Percentiles rank a stretch among this genome's conserved stretches.
Conservation (phyloP, 768 basidiomycete genomes). For the Candolleomyces eurysporus region DNA sequence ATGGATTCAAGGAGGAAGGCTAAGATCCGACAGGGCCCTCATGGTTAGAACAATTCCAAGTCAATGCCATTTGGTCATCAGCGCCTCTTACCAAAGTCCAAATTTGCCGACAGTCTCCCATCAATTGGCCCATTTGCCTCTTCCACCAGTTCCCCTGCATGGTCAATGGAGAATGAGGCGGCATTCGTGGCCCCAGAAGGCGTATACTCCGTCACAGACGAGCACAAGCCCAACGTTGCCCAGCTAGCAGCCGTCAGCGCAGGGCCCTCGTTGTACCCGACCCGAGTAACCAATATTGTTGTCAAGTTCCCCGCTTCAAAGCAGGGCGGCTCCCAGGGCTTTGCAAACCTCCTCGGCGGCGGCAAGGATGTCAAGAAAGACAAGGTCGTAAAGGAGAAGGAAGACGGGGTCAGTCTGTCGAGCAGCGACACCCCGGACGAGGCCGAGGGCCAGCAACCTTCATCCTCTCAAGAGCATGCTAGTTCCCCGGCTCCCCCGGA, state of each 20-base stretch:
- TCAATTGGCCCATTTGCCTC: background rate
- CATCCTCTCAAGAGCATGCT: constrained; percentile 39
- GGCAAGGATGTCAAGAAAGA: constrained; percentile 67
- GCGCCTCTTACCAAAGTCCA: background rate
- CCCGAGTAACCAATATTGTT: constrained; percentile 58
- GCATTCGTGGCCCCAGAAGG: constrained; percentile 90
- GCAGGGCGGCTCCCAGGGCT: constrained; percentile 52
- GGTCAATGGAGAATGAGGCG: constrained; percentile 72
- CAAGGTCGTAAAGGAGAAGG: constrained; percentile 47
- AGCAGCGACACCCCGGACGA: constrained; percentile 81
- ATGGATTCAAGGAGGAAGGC: constrained; percentile 33
- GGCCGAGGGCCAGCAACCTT: constrained; percentile 31
- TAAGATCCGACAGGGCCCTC: constrained; percentile 42
- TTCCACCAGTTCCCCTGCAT: background rate
- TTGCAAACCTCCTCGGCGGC: constrained; percentile 67
- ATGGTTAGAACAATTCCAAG: too few species aligned
- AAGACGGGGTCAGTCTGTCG: constrained; percentile 75
- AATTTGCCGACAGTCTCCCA: background rate
- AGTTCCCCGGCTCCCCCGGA: constrained; percentile 35
- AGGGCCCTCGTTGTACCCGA: constrained; percentile 47
- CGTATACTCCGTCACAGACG: constrained; percentile 85
- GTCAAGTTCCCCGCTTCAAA: constrained; percentile 64
- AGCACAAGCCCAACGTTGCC: constrained; percentile 64
- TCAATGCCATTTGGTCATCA: too few species aligned
- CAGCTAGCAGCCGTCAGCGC: constrained; percentile 39